Evolutionary conservation across 306 rosid genomes (phyloP), one percentile per base, ranked within the genome.

Genomic region (Malus sieversii): DNA sequence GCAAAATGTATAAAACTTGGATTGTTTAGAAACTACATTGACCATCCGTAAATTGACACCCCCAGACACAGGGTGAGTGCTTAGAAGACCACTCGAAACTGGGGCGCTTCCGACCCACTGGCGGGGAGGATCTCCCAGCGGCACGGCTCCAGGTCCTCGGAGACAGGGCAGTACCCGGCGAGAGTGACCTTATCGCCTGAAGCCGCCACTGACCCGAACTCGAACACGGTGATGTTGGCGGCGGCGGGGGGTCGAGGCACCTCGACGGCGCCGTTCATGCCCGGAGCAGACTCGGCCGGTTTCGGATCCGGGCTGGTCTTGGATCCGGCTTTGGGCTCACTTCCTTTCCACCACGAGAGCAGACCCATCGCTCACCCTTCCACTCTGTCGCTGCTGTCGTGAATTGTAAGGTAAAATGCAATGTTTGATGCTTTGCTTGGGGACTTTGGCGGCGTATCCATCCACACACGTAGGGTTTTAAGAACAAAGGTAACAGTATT

Each of bases 101-200:
- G 98, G 0, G 98, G 98, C 4, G 97, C 96, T 62, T 90, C 91
- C 46, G 96, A 77, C 65, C 77, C 90, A 77, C 74, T 29, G 2
- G 98, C 97, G 16, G 98, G 93, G 40, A 89, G 79, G 66, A 95
- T 86, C 86, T 92, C 97, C 97, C 98, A 95, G 55, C 97, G 97
- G 90, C 98, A 95, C 15, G 98, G 98, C 76, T 95, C 96, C 68
- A 95, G 96, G 4, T 95, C 97, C 46, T 95, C 98, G 68, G 98
- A 92, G 76, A 95, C 97, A 10, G 98, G 92, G 79, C 98, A 95
- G 73, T 82, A 90, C 3, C 98, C 98, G 19, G 96, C 91, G 23
- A 95, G 92, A 0, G 97, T 92, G 63, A 95, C 97, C 82, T 82
- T 90, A 77, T 95, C 98, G 64, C 79, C 79, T 1, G 97, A 78